Percentiles rank a stretch among this genome's conserved stretches.
Conservation (phyloP, 441 rosid species). For the Eutrema salsugineum region DNA sequence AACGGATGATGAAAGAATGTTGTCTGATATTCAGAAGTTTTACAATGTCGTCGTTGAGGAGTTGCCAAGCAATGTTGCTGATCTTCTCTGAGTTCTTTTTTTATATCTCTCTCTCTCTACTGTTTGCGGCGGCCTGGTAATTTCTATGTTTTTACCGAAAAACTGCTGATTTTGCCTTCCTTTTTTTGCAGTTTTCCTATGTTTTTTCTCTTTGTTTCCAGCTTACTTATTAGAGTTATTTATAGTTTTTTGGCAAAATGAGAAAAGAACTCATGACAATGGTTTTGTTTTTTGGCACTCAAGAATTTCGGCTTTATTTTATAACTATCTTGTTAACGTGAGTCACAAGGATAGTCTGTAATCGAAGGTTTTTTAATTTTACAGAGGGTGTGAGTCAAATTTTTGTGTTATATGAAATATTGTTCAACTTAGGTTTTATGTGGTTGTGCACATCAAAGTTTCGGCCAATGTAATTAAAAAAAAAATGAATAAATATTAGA, state of each 20-base stretch:
- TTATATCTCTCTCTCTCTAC: not conserved
- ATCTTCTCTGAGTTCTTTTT: constrained; percentile 29
- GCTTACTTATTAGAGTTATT: constrained; percentile 1
- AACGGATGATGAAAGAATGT: constrained; percentile 49
- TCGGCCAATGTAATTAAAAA: too few relatives aligned
- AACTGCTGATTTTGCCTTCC: not conserved
- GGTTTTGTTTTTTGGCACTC: not conserved
- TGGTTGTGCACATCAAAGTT: not conserved
- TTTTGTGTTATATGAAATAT: too few relatives aligned
- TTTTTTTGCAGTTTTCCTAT: constrained; percentile 1
- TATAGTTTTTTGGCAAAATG: not conserved
- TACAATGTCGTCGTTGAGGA: constrained; percentile 54
- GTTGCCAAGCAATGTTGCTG: constrained; percentile 55
- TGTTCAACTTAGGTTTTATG: not conserved
- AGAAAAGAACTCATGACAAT: constrained; percentile 12
- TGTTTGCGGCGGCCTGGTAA: not conserved
- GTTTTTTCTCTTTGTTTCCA: not conserved
- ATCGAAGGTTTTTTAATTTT: not conserved
- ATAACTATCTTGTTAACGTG: not conserved
- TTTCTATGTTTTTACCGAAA: not conserved
- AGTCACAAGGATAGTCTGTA: not conserved
- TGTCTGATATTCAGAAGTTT: constrained; percentile 54
- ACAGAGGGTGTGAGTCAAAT: too few relatives aligned
- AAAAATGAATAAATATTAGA: too few relatives aligned
- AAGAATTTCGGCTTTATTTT: constrained; percentile 4